A percentile compares a stretch with the other conserved stretches of the same genome.
Evolutionary conservation across 345 rosid genomes (phyloP).

Genomic region (Eucalyptus melliodora): DNA sequence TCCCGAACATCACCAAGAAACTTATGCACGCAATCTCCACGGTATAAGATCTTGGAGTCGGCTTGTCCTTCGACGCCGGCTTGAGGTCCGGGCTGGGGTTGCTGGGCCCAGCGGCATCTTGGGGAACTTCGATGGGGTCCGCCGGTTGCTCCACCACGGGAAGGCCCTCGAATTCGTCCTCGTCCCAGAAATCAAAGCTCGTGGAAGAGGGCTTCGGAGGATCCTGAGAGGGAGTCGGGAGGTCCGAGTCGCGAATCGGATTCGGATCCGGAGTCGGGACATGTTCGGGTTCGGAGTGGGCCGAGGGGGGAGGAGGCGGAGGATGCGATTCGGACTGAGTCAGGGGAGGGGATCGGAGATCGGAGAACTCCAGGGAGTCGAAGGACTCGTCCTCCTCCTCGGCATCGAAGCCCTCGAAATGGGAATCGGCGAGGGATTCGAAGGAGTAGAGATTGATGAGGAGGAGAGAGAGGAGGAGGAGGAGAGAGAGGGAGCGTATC

Average conservation of each 20-base stretch:
- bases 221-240: not conserved
- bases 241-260: constrained; percentile 1
- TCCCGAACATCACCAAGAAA: constrained; percentile 44
- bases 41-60: constrained; percentile 15
- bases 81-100: constrained; percentile 10
- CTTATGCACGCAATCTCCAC: constrained; percentile 58
- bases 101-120: constrained; percentile 1
- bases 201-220: constrained; percentile 14
- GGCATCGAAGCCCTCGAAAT: constrained; percentile 97
- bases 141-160: constrained; percentile 21
- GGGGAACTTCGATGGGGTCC: constrained; percentile 3
- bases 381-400: constrained; percentile 47
- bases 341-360: constrained; percentile 39
- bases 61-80: not conserved
- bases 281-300: not conserved
- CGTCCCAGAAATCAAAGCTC: constrained; percentile 82
- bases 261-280: constrained; percentile 12
- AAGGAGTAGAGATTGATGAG: constrained; percentile 5
- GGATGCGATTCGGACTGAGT: constrained; percentile 33
- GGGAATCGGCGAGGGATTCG: constrained; percentile 30
- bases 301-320: not conserved
- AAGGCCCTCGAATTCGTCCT: constrained; percentile 92
- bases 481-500: not conserved
- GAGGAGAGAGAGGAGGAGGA: constrained; percentile 1
- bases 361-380: constrained; percentile 21